phyloP scores from a whole-genome alignment of 1,284 basidiomycete species.

The Dichomitus squalens region DNA sequence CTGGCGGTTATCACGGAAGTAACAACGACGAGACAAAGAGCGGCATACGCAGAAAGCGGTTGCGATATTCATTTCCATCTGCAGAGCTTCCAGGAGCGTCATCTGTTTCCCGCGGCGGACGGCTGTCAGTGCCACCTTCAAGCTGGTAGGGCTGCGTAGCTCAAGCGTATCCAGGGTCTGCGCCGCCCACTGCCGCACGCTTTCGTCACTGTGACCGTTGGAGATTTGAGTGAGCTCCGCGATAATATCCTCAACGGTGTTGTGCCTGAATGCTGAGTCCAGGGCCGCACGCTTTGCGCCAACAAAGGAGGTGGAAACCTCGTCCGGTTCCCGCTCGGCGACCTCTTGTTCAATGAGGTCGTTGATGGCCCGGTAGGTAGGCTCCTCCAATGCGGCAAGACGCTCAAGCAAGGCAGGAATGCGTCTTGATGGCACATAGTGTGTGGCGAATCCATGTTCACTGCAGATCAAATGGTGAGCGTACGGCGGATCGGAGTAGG shows the following conservation, averaged over 20 bases:
- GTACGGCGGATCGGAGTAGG: conserved; percentile 4
- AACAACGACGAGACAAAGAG: neutral
- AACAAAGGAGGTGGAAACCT: conserved; percentile 56
- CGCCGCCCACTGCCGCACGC: conserved; percentile 73
- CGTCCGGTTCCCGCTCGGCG: conserved; percentile 58
- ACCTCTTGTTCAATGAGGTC: conserved; percentile 70
- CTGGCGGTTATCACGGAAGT: neutral
- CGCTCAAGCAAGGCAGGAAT: conserved; percentile 69
- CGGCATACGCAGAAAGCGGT: conserved; percentile 79
- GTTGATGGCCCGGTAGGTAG: conserved; percentile 51
- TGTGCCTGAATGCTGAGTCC: conserved; percentile 76
- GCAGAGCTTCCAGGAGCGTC: conserved; percentile 66
- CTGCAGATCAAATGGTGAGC: conserved; percentile 41
- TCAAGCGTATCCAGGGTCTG: conserved; percentile 66
- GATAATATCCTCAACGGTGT: conserved; percentile 74
- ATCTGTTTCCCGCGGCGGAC: conserved; percentile 70
- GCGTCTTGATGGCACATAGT: conserved; percentile 80
- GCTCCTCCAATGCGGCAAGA: conserved; percentile 60
- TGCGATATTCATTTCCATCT: conserved; percentile 83
- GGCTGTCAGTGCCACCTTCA: conserved; percentile 83
- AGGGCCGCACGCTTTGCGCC: conserved; percentile 74
- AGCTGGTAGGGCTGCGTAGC: conserved; percentile 84
- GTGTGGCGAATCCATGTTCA: conserved; percentile 89
- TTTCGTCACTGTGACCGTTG: conserved; percentile 42
- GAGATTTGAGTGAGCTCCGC: conserved; percentile 53